phyloP scores from a whole-genome alignment of 441 rosid genomes.

The Bruguiera hainesii region DNA sequence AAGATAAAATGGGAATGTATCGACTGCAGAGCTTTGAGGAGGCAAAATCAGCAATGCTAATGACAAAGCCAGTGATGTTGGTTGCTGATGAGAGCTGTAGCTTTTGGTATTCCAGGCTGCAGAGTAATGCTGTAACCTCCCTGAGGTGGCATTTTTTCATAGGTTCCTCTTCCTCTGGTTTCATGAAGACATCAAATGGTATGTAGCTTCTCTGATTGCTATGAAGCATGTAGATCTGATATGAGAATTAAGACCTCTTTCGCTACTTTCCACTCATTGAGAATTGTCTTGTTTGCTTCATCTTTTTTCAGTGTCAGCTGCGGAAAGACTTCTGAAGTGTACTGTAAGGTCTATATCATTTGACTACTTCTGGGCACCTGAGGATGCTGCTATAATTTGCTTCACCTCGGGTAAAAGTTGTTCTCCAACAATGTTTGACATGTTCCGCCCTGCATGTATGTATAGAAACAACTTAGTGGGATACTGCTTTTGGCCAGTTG shows the following conservation, averaged over 20 bases:
- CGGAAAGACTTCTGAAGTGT: constrained; percentile 38
- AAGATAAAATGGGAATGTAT: background rate
- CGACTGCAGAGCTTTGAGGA: constrained; percentile 57
- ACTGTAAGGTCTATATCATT: constrained; percentile 15
- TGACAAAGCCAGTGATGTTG: constrained; percentile 53
- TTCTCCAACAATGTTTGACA: background rate
- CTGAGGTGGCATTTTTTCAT: constrained; percentile 58
- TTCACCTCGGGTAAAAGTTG: constrained; percentile 69
- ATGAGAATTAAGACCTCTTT: background rate
- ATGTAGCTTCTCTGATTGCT: constrained; percentile 21
- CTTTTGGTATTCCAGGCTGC: constrained; percentile 39
- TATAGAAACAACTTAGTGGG: background rate
- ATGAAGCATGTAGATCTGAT: background rate
- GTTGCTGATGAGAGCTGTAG: constrained; percentile 60
- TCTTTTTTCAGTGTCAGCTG: constrained; percentile 40
- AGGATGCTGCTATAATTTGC: constrained; percentile 71
- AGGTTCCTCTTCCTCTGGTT: constrained; percentile 32
- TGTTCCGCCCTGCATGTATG: background rate
- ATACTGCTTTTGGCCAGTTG: too few relatives aligned
- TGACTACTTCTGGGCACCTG: constrained; percentile 56
- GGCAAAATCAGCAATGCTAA: constrained; percentile 54
- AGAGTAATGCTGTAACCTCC: constrained; percentile 37
- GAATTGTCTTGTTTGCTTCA: constrained; percentile 12
- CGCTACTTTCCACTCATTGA: background rate
- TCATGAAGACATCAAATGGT: constrained; percentile 27